Evolutionary conservation across 345 rosid genomes (phyloP).

Genomic region (Firmiana major): DNA sequence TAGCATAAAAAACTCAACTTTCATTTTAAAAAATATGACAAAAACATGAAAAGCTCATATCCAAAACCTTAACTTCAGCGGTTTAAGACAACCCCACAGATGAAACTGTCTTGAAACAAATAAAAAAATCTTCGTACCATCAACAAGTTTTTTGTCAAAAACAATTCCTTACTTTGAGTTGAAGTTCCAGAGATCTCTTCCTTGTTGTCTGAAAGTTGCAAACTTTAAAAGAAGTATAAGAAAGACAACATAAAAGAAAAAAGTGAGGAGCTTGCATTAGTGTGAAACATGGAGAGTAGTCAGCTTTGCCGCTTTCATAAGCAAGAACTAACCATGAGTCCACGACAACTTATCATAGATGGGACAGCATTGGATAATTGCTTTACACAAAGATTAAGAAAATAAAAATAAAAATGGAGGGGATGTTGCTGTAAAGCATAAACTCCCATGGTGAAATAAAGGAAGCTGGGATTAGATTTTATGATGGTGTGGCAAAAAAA

Average conservation of each 20-base stretch:
- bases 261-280: slow-evolving; percentile 6
- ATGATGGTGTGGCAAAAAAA: too few species aligned
- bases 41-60: background rate
- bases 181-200: slow-evolving; percentile 48
- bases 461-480: too few species aligned
- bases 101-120: background rate
- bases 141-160: background rate
- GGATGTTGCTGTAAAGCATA: too few species aligned
- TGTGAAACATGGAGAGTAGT: slow-evolving; percentile 16
- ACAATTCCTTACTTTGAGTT: slow-evolving; percentile 48
- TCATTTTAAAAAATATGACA: background rate
- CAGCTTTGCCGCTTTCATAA: slow-evolving; percentile 49
- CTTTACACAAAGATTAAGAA: too few species aligned
- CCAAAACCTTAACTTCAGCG: background rate
- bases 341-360: background rate
- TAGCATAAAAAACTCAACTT: background rate
- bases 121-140: background rate
- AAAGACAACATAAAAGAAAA: background rate
- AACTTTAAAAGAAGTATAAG: slow-evolving; percentile 10
- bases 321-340: slow-evolving; percentile 23
- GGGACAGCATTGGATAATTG: slow-evolving; percentile 15
- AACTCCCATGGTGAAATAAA: too few species aligned
- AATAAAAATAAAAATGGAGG: background rate
- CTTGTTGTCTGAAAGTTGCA: slow-evolving; percentile 31
- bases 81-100: slow-evolving; percentile 2